Conservation (phyloP, 106 monocot species). For the Phalaenopsis aphrodite region DNA sequence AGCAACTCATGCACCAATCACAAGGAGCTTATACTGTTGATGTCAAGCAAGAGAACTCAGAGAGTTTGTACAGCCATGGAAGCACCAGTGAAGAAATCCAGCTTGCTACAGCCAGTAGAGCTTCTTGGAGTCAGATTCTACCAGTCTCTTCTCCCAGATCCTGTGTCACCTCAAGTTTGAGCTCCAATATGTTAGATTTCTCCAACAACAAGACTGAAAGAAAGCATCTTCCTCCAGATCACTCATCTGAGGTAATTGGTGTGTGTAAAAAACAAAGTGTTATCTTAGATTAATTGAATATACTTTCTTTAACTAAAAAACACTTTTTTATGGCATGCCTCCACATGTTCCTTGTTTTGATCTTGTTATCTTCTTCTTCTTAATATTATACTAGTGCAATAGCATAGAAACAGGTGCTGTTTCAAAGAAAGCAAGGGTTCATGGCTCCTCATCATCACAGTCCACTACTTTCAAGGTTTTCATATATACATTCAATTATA, state of each 20-base stretch:
- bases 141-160: constrained; percentile 55
- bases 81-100: constrained; percentile 11
- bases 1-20: constrained; percentile 26
- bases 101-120: neutral
- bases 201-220: constrained; percentile 26
- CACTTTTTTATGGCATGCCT: neutral
- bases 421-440: constrained; percentile 74
- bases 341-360: neutral
- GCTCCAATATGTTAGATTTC: constrained; percentile 51
- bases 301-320: neutral
- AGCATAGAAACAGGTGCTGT: constrained; percentile 48
- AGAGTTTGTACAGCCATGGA: constrained; percentile 9
- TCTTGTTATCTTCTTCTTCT: constrained; percentile 6
- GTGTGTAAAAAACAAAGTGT: neutral
- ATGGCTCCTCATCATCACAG: constrained; percentile 46
- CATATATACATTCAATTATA: neutral
- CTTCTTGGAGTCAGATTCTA: constrained; percentile 14
- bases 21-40: constrained; percentile 4
- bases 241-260: constrained; percentile 39
- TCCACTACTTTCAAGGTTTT: constrained; percentile 66
- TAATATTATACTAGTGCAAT: constrained; percentile 46
- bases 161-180: constrained; percentile 42
- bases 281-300: neutral
- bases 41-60: constrained; percentile 24
- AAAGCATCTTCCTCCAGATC: neutral